Conservation (phyloP, 2,329 filamentous ascomycete genomes). For the Pyrenophora seminiperda region DNA sequence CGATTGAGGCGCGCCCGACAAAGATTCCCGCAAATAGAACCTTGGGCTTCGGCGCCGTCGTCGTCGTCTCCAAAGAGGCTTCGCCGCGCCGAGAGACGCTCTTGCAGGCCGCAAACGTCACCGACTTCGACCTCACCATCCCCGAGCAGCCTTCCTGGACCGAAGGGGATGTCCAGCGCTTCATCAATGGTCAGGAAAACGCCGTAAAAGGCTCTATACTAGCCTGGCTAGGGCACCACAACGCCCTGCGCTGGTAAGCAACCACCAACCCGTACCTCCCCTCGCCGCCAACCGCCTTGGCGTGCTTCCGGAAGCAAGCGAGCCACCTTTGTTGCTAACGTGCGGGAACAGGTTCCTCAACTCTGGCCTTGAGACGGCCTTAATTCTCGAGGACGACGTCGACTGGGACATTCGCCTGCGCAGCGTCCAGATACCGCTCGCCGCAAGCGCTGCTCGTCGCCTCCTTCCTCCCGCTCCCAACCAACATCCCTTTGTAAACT, state of each 20-base stretch:
- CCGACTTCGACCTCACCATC: constrained; percentile 51
- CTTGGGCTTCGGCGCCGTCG: constrained; percentile 50
- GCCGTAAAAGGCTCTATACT: constrained; percentile 49
- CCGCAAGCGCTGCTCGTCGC: constrained; percentile 48
- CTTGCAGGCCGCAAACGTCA: constrained; percentile 50
- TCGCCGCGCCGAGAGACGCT: constrained; percentile 50
- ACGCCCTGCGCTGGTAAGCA: constrained; percentile 49
- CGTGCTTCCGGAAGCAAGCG: constrained; percentile 7
- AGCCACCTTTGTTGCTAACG: constrained; percentile 22
- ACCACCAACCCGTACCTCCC: constrained; percentile 5
- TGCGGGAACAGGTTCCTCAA: constrained; percentile 47
- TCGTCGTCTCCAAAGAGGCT: constrained; percentile 49
- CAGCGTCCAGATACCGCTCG: constrained; percentile 50
- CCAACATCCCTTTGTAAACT: constrained; percentile 25
- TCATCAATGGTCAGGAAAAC: constrained; percentile 44
- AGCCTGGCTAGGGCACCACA: constrained; percentile 53
- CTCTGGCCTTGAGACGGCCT: constrained; percentile 49
- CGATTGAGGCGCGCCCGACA: constrained; percentile 29
- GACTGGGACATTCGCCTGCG: constrained; percentile 54
- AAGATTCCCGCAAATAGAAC: constrained; percentile 44
- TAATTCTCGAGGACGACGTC: constrained; percentile 55
- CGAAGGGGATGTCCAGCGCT: constrained; percentile 47
- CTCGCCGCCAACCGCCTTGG: constrained; percentile 16
- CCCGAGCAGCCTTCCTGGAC: constrained; percentile 51
- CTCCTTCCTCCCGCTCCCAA: constrained; percentile 40